Percentiles rank a stretch among this genome's conserved stretches.
These are phyloP conservation scores for Aspergillaceae sp. DNA, from an alignment of 2,329 filamentous ascomycete genomes.

Conservation along the genomic window DNA sequence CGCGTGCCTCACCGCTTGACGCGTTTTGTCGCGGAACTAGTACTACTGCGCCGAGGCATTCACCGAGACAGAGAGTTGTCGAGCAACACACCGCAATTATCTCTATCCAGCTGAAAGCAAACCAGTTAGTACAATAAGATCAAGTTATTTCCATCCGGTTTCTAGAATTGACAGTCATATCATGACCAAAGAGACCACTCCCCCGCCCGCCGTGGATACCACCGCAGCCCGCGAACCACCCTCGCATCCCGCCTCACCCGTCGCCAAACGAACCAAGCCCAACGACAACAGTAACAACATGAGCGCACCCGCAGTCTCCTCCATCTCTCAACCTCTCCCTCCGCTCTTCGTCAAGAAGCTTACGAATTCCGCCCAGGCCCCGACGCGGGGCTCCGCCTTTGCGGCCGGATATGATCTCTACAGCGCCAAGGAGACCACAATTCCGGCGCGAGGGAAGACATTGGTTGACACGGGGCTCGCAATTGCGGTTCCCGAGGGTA, in stretches of 20 bases:
- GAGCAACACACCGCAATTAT: slow-evolving; percentile 1
- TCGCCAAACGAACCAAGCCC: slow-evolving; percentile 72
- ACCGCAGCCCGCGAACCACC: slow-evolving; percentile 39
- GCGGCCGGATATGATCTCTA: slow-evolving; percentile 95
- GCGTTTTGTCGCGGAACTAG: slow-evolving; percentile 3
- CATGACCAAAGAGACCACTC: slow-evolving; percentile 39
- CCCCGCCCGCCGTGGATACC: slow-evolving; percentile 23
- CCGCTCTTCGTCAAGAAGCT: slow-evolving; percentile 82
- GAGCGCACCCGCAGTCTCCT: slow-evolving; percentile 23
- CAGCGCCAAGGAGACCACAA: slow-evolving; percentile 60
- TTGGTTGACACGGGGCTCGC: slow-evolving; percentile 85
- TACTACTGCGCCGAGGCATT: background rate
- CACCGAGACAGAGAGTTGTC: background rate
- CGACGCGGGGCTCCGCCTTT: slow-evolving; percentile 79
- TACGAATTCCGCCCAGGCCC: slow-evolving; percentile 65
- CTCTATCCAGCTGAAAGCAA: too few species aligned
- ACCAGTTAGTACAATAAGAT: background rate
- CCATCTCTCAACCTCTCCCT: slow-evolving; percentile 41
- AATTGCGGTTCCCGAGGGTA: slow-evolving; percentile 82
- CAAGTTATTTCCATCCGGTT: slow-evolving; percentile 1
- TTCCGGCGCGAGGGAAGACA: slow-evolving; percentile 75
- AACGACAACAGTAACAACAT: slow-evolving; percentile 25
- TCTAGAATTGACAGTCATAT: slow-evolving; percentile 6
- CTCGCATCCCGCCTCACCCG: slow-evolving; percentile 61
- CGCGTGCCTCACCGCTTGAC: slow-evolving; percentile 18